Percentiles rank a stretch among this genome's conserved stretches.
phyloP scores from a whole-genome alignment of 1,284 basidiomycete genomes.

The Cryptococcus sp. region DNA sequence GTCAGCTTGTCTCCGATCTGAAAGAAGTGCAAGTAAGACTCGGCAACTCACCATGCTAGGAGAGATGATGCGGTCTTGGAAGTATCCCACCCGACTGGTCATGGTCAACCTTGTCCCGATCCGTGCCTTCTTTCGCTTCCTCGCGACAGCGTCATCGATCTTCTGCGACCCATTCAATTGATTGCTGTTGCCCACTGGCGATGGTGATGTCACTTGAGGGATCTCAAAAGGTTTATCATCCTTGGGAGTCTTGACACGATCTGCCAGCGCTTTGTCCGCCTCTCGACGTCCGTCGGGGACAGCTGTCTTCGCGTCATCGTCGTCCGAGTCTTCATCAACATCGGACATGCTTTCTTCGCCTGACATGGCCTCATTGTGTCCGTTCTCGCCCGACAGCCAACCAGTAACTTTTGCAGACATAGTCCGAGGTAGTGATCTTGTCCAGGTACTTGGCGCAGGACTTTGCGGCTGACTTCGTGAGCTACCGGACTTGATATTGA shows the following conservation, averaged over 20 bases:
- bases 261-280: conserved; percentile 54
- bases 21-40: neutral
- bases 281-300: conserved; percentile 33
- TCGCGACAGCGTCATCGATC: conserved; percentile 28
- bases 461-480: conserved; percentile 19
- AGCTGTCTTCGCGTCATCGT: conserved; percentile 20
- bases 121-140: conserved; percentile 52
- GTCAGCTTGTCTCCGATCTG: conserved; percentile 1
- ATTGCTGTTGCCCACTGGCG: neutral
- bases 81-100: conserved; percentile 92
- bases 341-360: conserved; percentile 4
- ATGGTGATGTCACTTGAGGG: conserved; percentile 13
- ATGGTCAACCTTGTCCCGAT: conserved; percentile 88
- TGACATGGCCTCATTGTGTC: conserved; percentile 56
- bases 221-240: conserved; percentile 34
- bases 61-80: conserved; percentile 86
- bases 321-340: conserved; percentile 18
- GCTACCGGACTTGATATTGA: conserved; percentile 4
- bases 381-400: conserved; percentile 51
- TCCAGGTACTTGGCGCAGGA: conserved; percentile 20
- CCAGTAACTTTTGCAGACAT: conserved; percentile 42
- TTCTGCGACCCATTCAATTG: conserved; percentile 12
- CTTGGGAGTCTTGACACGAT: conserved; percentile 52
- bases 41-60: conserved; percentile 76
- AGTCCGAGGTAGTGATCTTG: conserved; percentile 25